Evolutionary conservation across 1,284 basidiomycete genomes (phyloP), one percentile per base, ranked within the genome.

Genomic region (Serendipita sp.): DNA sequence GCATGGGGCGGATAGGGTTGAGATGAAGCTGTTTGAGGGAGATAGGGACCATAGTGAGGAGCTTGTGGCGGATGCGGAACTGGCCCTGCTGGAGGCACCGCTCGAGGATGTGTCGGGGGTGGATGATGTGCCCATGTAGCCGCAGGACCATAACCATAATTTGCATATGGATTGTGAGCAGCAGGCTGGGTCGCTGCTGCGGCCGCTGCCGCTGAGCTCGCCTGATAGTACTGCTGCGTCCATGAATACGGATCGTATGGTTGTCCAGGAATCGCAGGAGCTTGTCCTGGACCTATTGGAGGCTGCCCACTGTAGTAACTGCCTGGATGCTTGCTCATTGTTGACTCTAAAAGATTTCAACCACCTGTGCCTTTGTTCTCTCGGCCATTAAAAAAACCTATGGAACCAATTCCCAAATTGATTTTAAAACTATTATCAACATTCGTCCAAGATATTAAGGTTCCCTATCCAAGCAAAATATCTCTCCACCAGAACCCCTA

Each of bases 51-150:
- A 58, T 58, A 58, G 15, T 17, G 17, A 17, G 47, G 47, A 8
- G 29, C 29, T 30, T 49, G 47, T 10, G 53, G 53, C 4, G 15
- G 26, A 10, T n/a, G 15, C 29, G 22, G 53, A n/a, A 32, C 22
- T n/a, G 26, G 26, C 15, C 12, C 26, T 26, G 53, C 22, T 10
- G 53, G 17, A 26, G 32, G 22, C 4, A 26, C 15, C n/a, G 26
- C 22, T 26, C 53, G 4, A 58, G 17, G 53, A 58, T 22, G 22
- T 22, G 22, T 12, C 10, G 22, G 53, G 30, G 22, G 53, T 4
- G 22, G 53, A 35, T 58, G 53, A 58, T 58, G 53, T 1, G 53
- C 53, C 53, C 53, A 58, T 22, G 53, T 58, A n/a, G 53, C 53
- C 15, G 53, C 53, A 26, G 53, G 53, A 22, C 53, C 53, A n/a